Evolutionary conservation across 1,284 basidiomycete species (phyloP).

Genomic region (Ustilago hordei): DNA sequence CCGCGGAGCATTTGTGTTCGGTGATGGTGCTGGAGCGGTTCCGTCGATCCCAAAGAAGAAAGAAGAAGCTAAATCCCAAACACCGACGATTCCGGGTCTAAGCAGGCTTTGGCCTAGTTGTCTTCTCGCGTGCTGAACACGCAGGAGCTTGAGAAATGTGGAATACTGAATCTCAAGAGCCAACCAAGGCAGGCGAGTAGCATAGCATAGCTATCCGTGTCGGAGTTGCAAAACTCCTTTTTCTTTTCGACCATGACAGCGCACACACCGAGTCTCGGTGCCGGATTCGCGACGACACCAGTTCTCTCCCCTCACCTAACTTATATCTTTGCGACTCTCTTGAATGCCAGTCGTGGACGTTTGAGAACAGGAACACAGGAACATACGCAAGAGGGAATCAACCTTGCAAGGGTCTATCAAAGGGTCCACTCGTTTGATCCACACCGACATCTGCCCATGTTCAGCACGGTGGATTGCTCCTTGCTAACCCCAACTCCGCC

Average conservation of each 20-base stretch:
- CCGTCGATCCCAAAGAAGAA: conserved; percentile 2
- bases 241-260: background rate
- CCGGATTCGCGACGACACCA: conserved; percentile 18
- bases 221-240: conserved; percentile 25
- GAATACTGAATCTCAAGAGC: background rate
- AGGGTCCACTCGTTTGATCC: background rate
- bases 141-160: conserved; percentile 16
- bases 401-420: conserved; percentile 5
- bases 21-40: background rate
- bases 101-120: background rate
- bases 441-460: background rate
- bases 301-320: background rate
- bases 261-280: background rate
- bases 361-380: conserved; percentile 12
- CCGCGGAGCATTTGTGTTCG: background rate
- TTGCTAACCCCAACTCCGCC: background rate
- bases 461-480: background rate
- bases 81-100: conserved; percentile 1
- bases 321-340: background rate
- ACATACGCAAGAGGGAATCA: conserved; percentile 10
- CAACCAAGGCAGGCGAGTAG: conserved; percentile 9
- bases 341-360: too few species aligned
- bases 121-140: conserved; percentile 10
- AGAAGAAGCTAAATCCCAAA: background rate
- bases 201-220: conserved; percentile 15